Evolutionary conservation across 768 basidiomycete genomes (phyloP).

Genomic region (Sporobolomyces roseus): DNA sequence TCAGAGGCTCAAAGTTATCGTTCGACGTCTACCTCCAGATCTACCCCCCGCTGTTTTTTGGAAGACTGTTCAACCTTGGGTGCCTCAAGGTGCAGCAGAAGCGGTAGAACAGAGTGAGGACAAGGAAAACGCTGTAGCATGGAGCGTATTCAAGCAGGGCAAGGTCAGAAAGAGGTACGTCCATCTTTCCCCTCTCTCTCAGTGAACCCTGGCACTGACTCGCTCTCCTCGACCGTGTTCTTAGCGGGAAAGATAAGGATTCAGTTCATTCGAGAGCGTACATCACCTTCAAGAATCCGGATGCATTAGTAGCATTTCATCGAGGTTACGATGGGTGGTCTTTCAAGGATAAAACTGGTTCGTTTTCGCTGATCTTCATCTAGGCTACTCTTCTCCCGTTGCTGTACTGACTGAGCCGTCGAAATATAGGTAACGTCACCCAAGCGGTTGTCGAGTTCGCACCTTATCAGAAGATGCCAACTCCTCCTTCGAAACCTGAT

Average conservation of each 20-base stretch:
- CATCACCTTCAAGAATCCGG: constrained; percentile 76
- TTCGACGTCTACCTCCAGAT: constrained; percentile 83
- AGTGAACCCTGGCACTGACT: background rate
- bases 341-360: constrained; percentile 87
- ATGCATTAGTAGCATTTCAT: constrained; percentile 68
- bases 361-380: constrained; percentile 42
- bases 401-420: background rate
- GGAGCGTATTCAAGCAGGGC: constrained; percentile 32
- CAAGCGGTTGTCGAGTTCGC: constrained; percentile 90
- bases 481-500: constrained; percentile 71
- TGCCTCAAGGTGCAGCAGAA: constrained; percentile 58
- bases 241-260: constrained; percentile 70
- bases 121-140: constrained; percentile 10
- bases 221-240: constrained; percentile 3
- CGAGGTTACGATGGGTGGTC: constrained; percentile 83
- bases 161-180: constrained; percentile 36
- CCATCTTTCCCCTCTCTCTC: background rate
- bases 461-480: constrained; percentile 79
- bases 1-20: constrained; percentile 64
- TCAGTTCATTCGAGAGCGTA: constrained; percentile 83
- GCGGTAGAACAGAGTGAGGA: background rate
- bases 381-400: background rate
- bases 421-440: constrained; percentile 69
- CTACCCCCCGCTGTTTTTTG: constrained; percentile 90
- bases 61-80: constrained; percentile 82